Base-by-base conservation (phyloP, 1,284 basidiomycete genomes). In the Chondrostereum purpureum region DNA sequence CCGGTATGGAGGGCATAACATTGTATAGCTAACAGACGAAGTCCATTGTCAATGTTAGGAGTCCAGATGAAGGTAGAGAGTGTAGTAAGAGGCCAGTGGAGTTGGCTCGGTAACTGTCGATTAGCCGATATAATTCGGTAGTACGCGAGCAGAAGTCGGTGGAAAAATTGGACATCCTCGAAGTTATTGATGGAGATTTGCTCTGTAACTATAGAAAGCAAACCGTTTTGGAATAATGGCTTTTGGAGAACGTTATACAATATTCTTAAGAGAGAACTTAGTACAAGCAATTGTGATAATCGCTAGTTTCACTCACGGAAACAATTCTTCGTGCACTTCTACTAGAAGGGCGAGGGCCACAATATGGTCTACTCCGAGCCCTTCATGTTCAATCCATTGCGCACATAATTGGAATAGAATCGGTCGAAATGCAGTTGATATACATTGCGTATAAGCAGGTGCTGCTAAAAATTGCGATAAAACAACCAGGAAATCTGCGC, bases 111-210 rank as follows among this genome's bases (percentile, higher is more conserved):
- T 8, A 92, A 70, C 45, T 76, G 65, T 11, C 81, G 78, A 58
- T 90, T 90, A 36, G 80, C 79, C 53, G 75, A 72, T 11, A 92
- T 69, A 34, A 94, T 73, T 31, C 92, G 83, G 56, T 87, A 88
- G 58, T 92, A 89, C 1, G 86, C 77, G 35, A 94, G 71, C 12
- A 95, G 75, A 0, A 87, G 62, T 19, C 70, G 67, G 31, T 92
- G 88, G 3, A 90, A 63, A 13, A 71, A 68, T 10, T 57, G 55
- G 1, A 61, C 48, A 24, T 78, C 69, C 38, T 76, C 47, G 3
- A 58, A 50, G 10, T 19, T 19, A 16, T 58, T 46, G 3, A 65
- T 47, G 11, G 65, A 56, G 11, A 64, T 42, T 8, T 55, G 47
- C 8, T 56, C 50, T 31, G 60, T 53, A 4, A 78, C 54, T 51